Evolutionary conservation across 2,329 filamentous ascomycete species (phyloP).

Genomic region (Ascochyta clinopodiicola): DNA sequence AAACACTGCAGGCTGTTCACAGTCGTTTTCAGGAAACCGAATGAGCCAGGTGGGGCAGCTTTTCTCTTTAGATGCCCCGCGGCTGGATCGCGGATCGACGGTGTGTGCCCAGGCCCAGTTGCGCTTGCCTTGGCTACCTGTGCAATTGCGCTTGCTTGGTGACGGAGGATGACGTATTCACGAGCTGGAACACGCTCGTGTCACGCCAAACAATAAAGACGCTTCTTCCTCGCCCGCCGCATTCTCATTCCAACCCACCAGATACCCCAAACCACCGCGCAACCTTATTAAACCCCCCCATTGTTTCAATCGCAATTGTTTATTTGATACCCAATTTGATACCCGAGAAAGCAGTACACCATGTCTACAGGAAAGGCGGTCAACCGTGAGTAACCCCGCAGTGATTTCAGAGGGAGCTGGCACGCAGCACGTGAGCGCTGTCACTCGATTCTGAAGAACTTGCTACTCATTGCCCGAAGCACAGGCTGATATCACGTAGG

Average conservation of each 20-base stretch:
- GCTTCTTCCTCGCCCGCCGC: slow-evolving; percentile 15
- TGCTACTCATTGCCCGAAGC: background rate
- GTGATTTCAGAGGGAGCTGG: background rate
- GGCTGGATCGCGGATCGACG: slow-evolving; percentile 16
- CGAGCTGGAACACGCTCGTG: slow-evolving; percentile 9
- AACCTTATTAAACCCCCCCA: slow-evolving; percentile 16
- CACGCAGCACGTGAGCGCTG: background rate
- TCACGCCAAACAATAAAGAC: slow-evolving; percentile 20
- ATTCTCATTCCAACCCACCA: slow-evolving; percentile 10
- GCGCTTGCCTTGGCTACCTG: slow-evolving; percentile 16
- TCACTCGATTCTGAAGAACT: background rate
- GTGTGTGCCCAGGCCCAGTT: slow-evolving; percentile 14
- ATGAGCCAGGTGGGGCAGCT: slow-evolving; percentile 11
- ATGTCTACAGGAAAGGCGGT: slow-evolving; percentile 37
- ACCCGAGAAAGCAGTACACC: slow-evolving; percentile 29
- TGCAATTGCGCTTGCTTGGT: slow-evolving; percentile 5
- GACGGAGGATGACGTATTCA: slow-evolving; percentile 18
- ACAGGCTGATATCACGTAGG: slow-evolving; percentile 59
- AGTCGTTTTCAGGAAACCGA: slow-evolving; percentile 5
- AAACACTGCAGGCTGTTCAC: slow-evolving; percentile 9
- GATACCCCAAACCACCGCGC: slow-evolving; percentile 18
- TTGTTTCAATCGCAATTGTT: slow-evolving; percentile 33
- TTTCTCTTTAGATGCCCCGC: slow-evolving; percentile 15
- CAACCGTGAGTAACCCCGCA: slow-evolving; percentile 31
- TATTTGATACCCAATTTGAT: slow-evolving; percentile 42